Percentiles rank a stretch among this genome's conserved stretches.
Evolutionary conservation across 352 stramenopile species (phyloP).

Genomic region (Globisporangium acanthophoron): DNA sequence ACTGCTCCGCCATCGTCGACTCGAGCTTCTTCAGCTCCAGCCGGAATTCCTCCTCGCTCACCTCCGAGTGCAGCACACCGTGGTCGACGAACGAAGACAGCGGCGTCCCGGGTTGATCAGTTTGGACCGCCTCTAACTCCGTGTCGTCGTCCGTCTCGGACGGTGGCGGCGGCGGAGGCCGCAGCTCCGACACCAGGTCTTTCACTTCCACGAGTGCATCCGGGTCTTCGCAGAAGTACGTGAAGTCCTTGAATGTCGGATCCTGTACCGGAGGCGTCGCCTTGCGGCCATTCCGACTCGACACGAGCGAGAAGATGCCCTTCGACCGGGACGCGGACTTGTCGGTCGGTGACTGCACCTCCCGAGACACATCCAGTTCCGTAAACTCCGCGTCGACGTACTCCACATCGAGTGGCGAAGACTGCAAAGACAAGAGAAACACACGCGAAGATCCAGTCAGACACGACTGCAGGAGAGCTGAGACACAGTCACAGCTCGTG

Average conservation of each 20-base stretch:
- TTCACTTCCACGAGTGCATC: slow-evolving; percentile 80
- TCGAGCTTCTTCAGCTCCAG: slow-evolving; percentile 67
- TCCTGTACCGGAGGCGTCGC: slow-evolving; percentile 74
- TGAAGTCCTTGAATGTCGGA: slow-evolving; percentile 88
- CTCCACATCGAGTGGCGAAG: slow-evolving; percentile 79
- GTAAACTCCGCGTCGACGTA: slow-evolving; percentile 87
- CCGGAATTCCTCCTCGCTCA: slow-evolving; percentile 44
- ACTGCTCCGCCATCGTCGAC: slow-evolving; percentile 57
- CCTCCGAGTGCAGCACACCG: slow-evolving; percentile 39
- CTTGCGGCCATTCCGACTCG: slow-evolving; percentile 61
- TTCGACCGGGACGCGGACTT: slow-evolving; percentile 70
- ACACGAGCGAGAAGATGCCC: slow-evolving; percentile 78
- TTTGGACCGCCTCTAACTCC: slow-evolving; percentile 21
- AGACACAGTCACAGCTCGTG: background rate
- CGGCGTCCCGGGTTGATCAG: slow-evolving; percentile 47
- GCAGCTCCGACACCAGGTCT: slow-evolving; percentile 75
- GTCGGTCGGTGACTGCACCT: slow-evolving; percentile 83
- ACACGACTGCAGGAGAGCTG: too few relatives aligned
- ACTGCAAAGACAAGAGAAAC: slow-evolving; percentile 14
- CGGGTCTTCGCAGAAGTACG: slow-evolving; percentile 86
- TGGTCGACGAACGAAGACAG: slow-evolving; percentile 83
- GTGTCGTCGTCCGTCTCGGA: slow-evolving; percentile 24
- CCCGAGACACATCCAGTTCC: slow-evolving; percentile 72
- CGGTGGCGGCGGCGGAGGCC: slow-evolving; percentile 40
- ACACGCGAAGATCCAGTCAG: background rate